Percentiles rank a stretch among this genome's conserved stretches.
phyloP scores from a whole-genome alignment of 2,329 filamentous ascomycete species.

The Coniella lustricola region DNA sequence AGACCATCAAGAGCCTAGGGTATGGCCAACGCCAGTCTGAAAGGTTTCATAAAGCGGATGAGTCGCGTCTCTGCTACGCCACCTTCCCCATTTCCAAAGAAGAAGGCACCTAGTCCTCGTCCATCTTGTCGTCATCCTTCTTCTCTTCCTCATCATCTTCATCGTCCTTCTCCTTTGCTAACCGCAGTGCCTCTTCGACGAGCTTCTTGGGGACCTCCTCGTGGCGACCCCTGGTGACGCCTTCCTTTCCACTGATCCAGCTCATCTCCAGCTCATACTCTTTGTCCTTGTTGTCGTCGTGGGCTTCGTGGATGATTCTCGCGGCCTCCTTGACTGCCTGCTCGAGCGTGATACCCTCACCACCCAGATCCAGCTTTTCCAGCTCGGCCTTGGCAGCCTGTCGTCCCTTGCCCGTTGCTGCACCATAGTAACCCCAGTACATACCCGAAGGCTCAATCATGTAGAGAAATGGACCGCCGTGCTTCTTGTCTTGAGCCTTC shows the following conservation, averaged over 20 bases:
- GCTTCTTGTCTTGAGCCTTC: constrained; percentile 64
- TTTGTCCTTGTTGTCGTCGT: constrained; percentile 99
- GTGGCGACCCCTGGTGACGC: constrained; percentile 87
- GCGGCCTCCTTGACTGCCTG: constrained; percentile 95
- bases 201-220: constrained; percentile 89
- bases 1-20: not conserved
- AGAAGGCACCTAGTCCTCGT: constrained; percentile 49
- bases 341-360: constrained; percentile 67
- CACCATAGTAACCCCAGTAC: constrained; percentile 99
- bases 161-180: constrained; percentile 79
- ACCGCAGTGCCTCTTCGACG: constrained; percentile 82
- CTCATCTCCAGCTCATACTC: constrained; percentile 99
- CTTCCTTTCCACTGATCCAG: constrained; percentile 81
- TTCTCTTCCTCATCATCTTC: constrained; percentile 75
- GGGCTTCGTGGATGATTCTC: constrained; percentile 92
- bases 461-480: constrained; percentile 89
- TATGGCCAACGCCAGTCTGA: not conserved
- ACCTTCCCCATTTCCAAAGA: not conserved
- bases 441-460: constrained; percentile 98
- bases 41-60: not conserved
- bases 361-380: constrained; percentile 88
- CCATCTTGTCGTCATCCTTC: constrained; percentile 73
- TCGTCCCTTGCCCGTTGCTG: constrained; percentile 91
- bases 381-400: constrained; percentile 97
- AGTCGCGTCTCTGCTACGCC: not conserved